Conservation (phyloP, 176 grass and related monocot genomes). For the barley (Hordeum vulgare) region DNA sequence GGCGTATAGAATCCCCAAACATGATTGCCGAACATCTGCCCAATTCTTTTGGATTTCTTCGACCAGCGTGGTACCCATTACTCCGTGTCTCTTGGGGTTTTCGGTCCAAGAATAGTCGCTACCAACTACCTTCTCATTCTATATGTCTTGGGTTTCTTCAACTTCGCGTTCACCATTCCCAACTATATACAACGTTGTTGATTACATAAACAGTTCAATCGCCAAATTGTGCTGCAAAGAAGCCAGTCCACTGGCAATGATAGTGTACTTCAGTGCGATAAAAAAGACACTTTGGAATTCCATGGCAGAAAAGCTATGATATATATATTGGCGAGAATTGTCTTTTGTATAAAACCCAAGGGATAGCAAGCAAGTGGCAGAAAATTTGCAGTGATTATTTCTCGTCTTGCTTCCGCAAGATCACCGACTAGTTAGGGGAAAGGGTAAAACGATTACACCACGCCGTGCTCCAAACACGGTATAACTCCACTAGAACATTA, state of each 20-base stretch:
- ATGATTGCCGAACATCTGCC: background rate
- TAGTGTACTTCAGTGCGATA: background rate
- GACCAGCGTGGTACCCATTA: background rate
- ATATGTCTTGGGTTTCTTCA: too few species aligned
- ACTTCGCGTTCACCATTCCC: too few species aligned
- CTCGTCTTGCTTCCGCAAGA: conserved; percentile 47
- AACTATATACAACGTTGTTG: too few species aligned
- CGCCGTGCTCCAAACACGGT: conserved; percentile 24
- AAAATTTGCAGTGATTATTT: conserved; percentile 45
- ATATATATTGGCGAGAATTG: background rate
- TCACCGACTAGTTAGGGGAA: conserved; percentile 39
- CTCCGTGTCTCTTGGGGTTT: too few species aligned
- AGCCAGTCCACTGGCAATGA: too few species aligned
- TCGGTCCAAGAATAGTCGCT: too few species aligned
- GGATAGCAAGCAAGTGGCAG: background rate
- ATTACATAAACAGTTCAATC: too few species aligned
- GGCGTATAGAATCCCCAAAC: background rate
- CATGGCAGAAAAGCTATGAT: background rate
- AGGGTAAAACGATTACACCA: conserved; percentile 29
- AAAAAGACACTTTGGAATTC: background rate
- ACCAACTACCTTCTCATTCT: background rate
- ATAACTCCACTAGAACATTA: conserved; percentile 26
- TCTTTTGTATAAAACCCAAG: background rate
- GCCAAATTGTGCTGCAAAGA: background rate
- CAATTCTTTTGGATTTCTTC: background rate